Evolutionary conservation across 2,329 filamentous ascomycete genomes (phyloP).

Genomic region (Chaetoscypha palmicola): DNA sequence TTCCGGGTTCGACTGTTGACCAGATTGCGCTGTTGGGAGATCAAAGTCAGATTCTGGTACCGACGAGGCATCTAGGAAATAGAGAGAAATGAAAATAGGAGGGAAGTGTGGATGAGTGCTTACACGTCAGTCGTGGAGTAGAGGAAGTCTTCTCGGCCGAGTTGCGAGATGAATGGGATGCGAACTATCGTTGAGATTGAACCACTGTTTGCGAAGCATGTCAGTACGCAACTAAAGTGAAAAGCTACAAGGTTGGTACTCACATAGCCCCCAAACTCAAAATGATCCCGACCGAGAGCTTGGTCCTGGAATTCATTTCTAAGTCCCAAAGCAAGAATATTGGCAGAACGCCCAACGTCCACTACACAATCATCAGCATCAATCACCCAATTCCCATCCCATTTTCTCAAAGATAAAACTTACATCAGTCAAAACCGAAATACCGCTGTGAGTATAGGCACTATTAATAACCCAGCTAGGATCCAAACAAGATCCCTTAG

Average conservation of each 20-base stretch:
- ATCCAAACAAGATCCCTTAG: constrained; percentile 31
- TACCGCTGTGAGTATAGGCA: constrained; percentile 38
- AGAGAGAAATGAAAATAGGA: neutral
- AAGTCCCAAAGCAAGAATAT: constrained; percentile 45
- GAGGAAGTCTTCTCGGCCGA: constrained; percentile 21
- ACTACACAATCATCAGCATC: constrained; percentile 36
- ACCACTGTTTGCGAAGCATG: constrained; percentile 13
- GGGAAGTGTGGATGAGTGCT: neutral
- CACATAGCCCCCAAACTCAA: constrained; percentile 45
- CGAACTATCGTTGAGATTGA: constrained; percentile 26
- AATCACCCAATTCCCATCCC: neutral
- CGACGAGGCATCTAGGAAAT: too few species aligned
- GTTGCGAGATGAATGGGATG: constrained; percentile 23
- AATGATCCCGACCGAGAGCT: constrained; percentile 39
- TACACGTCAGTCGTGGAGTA: constrained; percentile 20
- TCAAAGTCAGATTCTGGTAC: too few species aligned
- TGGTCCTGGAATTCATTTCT: constrained; percentile 41
- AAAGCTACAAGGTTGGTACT: too few species aligned
- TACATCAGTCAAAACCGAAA: constrained; percentile 26
- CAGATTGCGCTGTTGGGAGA: constrained; percentile 18
- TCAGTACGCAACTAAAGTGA: too few species aligned
- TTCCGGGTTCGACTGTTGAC: constrained; percentile 22
- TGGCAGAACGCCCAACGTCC: constrained; percentile 43
- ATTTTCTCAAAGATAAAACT: neutral
- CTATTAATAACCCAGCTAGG: constrained; percentile 26